phyloP scores from a whole-genome alignment of 176 grass and related monocot genomes.

The Alloteropsis semialata region DNA sequence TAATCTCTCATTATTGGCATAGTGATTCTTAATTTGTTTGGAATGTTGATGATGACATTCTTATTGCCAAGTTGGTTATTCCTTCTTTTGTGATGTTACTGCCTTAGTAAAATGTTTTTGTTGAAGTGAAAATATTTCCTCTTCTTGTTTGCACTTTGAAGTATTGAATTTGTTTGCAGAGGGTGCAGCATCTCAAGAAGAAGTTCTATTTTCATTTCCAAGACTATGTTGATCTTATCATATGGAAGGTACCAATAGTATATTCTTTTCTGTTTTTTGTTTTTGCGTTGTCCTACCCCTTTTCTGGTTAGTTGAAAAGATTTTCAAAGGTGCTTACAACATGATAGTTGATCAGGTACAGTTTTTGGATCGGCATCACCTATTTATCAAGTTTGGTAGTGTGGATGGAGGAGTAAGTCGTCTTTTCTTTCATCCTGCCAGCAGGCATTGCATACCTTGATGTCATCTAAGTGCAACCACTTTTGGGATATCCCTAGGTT shows the following conservation, averaged over 20 bases:
- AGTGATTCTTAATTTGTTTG: neutral
- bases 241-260: conserved; percentile 75
- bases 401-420: conserved; percentile 82
- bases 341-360: conserved; percentile 83
- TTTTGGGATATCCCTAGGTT: conserved; percentile 42
- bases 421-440: conserved; percentile 11
- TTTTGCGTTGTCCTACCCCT: conserved; percentile 13
- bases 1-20: neutral
- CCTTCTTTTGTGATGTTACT: neutral
- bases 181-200: conserved; percentile 96
- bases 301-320: neutral
- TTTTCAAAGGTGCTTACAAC: conserved; percentile 42
- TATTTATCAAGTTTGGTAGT: conserved; percentile 97
- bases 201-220: conserved; percentile 99
- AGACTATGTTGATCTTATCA: conserved; percentile 95
- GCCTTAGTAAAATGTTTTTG: neutral
- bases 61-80: neutral
- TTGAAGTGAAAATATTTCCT: neutral
- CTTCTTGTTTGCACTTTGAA: conserved; percentile 28
- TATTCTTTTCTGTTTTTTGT: conserved; percentile 6
- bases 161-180: conserved; percentile 57
- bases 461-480: conserved; percentile 31
- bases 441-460: conserved; percentile 15
- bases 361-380: conserved; percentile 91
- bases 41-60: neutral